Percentiles rank a stretch among this genome's conserved stretches.
phyloP scores from a whole-genome alignment of 2,329 filamentous ascomycete species.

The Fusarium coicis region DNA sequence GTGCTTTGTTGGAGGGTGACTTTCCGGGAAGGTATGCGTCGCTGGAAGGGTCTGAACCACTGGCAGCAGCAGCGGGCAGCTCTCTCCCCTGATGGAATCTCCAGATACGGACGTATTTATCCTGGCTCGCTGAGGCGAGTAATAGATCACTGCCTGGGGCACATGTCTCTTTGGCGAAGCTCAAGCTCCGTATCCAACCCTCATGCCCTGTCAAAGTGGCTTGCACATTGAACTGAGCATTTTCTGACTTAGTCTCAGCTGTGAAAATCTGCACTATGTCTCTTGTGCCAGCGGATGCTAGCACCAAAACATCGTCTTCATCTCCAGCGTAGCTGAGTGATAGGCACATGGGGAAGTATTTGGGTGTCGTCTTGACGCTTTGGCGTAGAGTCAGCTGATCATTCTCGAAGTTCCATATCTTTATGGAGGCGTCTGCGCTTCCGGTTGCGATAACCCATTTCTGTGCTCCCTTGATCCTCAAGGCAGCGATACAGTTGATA shows the following conservation, averaged over 20 bases:
- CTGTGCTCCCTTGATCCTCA: slow-evolving; percentile 47
- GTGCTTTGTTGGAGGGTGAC: slow-evolving; percentile 88
- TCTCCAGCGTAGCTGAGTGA: slow-evolving; percentile 72
- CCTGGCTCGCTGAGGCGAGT: slow-evolving; percentile 93
- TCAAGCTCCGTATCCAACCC: slow-evolving; percentile 90
- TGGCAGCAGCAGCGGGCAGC: slow-evolving; percentile 65
- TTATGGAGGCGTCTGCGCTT: slow-evolving; percentile 79
- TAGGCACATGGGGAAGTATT: slow-evolving; percentile 83
- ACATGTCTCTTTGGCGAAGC: slow-evolving; percentile 74
- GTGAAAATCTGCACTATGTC: slow-evolving; percentile 85
- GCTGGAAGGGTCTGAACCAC: slow-evolving; percentile 65
- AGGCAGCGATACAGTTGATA: slow-evolving; percentile 73
- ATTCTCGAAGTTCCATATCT: slow-evolving; percentile 73
- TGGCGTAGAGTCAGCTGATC: slow-evolving; percentile 68
- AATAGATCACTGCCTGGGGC: slow-evolving; percentile 73
- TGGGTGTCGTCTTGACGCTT: slow-evolving; percentile 77
- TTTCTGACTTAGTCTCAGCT: slow-evolving; percentile 55
- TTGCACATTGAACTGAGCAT: slow-evolving; percentile 71
- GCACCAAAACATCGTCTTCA: slow-evolving; percentile 65
- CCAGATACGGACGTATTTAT: slow-evolving; percentile 97
- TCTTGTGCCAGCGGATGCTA: slow-evolving; percentile 89
- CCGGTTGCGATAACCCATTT: slow-evolving; percentile 77
- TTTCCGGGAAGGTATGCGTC: slow-evolving; percentile 72
- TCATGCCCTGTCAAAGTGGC: slow-evolving; percentile 90
- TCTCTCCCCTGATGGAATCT: slow-evolving; percentile 78